Evolutionary conservation across 257 asterid genomes (phyloP).

Genomic region (Cordia subcordata): DNA sequence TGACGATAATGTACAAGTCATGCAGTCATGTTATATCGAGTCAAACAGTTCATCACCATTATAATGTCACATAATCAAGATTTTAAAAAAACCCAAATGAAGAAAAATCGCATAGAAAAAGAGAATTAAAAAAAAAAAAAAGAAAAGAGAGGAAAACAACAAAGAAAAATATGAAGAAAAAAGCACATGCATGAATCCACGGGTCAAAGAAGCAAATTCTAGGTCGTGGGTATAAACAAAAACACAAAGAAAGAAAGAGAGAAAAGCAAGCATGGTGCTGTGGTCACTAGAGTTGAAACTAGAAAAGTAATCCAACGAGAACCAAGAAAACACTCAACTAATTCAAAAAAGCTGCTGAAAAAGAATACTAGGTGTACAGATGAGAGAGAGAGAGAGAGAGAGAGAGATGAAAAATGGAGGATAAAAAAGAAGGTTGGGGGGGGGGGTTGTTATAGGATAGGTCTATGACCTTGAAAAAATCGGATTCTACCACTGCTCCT

Average conservation of each 20-base stretch:
- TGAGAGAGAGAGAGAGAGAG: conserved; percentile 1
- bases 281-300: conserved; percentile 15
- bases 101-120: not conserved
- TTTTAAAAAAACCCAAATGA: not conserved
- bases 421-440: too few species aligned
- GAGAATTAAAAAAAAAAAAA: too few species aligned
- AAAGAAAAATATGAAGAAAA: not conserved
- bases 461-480: conserved; percentile 57
- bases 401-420: not conserved
- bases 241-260: not conserved
- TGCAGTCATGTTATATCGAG: too few species aligned
- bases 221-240: not conserved
- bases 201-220: conserved; percentile 14
- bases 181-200: conserved; percentile 13
- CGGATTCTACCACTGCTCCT: conserved; percentile 32
- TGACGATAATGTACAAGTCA: too few species aligned
- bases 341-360: conserved; percentile 18
- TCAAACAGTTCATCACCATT: too few species aligned
- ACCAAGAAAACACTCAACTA: conserved; percentile 24
- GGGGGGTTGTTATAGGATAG: not conserved
- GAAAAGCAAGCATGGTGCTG: not conserved
- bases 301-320: not conserved
- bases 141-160: too few species aligned
- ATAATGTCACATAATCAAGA: too few species aligned
- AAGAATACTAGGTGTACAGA: conserved; percentile 3